These are phyloP conservation scores for Tylopilus sp. DNA, from an alignment of 1,284 basidiomycete genomes.

Conservation along the genomic window DNA sequence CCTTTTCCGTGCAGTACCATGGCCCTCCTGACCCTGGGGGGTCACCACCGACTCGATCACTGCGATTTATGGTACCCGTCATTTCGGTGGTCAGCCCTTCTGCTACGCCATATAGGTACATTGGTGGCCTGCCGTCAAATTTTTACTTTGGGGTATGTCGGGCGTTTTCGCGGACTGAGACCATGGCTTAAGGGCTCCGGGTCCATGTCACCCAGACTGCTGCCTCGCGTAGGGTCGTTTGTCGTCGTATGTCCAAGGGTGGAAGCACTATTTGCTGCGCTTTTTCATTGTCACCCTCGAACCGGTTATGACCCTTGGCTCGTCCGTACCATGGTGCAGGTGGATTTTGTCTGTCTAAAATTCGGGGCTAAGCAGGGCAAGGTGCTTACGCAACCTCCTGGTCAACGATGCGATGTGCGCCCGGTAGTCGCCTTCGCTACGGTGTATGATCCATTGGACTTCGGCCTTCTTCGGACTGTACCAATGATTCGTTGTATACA, in stretches of 20 bases:
- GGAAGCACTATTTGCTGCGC: constrained; percentile 56
- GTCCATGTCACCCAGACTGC: constrained; percentile 59
- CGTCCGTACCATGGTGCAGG: constrained; percentile 44
- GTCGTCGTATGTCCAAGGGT: constrained; percentile 68
- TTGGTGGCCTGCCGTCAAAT: constrained; percentile 69
- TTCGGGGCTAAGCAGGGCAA: no score
- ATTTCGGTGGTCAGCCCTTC: constrained; percentile 54
- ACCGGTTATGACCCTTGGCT: no score
- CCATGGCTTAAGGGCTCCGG: constrained; percentile 9
- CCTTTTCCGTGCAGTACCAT: constrained; percentile 49
- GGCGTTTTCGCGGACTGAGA: constrained; percentile 19
- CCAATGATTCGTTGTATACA: no score
- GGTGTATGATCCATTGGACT: constrained; percentile 42
- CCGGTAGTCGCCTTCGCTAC: constrained; percentile 43
- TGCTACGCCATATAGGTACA: constrained; percentile 60
- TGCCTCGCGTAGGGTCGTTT: constrained; percentile 70
- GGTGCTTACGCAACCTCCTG: constrained; percentile 47
- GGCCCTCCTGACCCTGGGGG: constrained; percentile 57
- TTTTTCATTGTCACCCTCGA: constrained; percentile 51
- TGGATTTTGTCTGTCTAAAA: constrained; percentile 59
- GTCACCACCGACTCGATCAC: constrained; percentile 43
- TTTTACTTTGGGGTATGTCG: no score
- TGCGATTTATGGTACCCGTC: constrained; percentile 41
- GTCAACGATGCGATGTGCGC: constrained; percentile 45
- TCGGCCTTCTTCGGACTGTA: constrained; percentile 46